Evolutionary conservation across 306 rosid species (phyloP), one percentile per base, ranked within the genome.

Genomic region (Lathyrus sativus): DNA sequence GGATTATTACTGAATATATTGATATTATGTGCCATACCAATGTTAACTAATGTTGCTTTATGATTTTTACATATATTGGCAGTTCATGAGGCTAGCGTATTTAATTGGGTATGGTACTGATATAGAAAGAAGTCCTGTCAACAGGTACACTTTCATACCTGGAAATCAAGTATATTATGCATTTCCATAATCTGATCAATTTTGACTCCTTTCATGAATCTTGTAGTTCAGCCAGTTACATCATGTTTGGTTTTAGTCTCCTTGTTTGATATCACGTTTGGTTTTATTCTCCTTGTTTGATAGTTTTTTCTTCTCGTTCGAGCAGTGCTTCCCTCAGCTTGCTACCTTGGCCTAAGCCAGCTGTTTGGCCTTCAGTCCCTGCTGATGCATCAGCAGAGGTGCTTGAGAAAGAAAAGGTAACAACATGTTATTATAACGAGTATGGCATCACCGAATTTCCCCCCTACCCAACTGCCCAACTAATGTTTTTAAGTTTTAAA

Each of bases 81-180:
- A 93, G 99, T 93, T 88, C 81, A 82, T 93, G 97, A 93, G 99
- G 87, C 86, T 93, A 68, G 96, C 99, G n/a, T 91, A 93, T 79
- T 80, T 93, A 78, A 82, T 90, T 81, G 99, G 97, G 64, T 88
- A 84, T 83, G 99, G 97, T 51, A 64, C 82, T 59, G 86, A 85
- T 57, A 88, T 93, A 65, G 97, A 88, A 89, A 85, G 90, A 85
- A 93, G 97, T 78, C 96, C 97, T 78, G 97, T 85, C 71, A 93
- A 93, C 83, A 93, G 99, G 99, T 93, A 85, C 60, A 56, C 24
- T 55, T 71, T 71, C 37, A 56, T 38, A 65, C 59, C 79, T 63
- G 37, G 48, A 48, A 63, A 55, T 38, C 39, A 50, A 55, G 31
- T 64, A 45, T 22, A 35, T 63, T 63, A 62, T 66, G 44, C 65